phyloP scores from a whole-genome alignment of 2,329 filamentous ascomycete genomes.

The Colletotrichum salicis region DNA sequence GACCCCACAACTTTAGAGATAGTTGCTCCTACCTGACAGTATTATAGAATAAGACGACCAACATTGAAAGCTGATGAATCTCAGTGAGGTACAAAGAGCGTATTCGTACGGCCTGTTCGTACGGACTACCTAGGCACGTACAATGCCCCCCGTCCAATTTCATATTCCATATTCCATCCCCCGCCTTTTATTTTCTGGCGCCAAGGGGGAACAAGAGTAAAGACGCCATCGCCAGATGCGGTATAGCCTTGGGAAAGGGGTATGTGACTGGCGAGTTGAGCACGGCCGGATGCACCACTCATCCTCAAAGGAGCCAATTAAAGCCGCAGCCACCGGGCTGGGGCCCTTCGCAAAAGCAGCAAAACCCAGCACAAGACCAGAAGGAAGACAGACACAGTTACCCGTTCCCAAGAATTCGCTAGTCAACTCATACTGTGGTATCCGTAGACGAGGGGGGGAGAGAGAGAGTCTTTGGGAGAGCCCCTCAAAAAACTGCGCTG shows the following conservation, averaged over 20 bases:
- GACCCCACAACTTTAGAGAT: neutral
- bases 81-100: neutral
- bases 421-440: neutral
- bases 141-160: constrained; percentile 1
- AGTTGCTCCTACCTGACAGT: no score
- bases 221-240: constrained; percentile 1
- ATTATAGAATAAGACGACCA: no score
- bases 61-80: no score
- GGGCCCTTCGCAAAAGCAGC: constrained; percentile 10
- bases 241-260: constrained; percentile 10
- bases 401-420: neutral
- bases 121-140: neutral
- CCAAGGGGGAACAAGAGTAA: constrained; percentile 18
- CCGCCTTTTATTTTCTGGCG: constrained; percentile 15
- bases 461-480: neutral
- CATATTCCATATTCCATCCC: constrained; percentile 26
- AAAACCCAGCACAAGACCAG: neutral
- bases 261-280: constrained; percentile 8
- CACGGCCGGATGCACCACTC: constrained; percentile 16
- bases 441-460: neutral
- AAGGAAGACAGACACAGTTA: neutral
- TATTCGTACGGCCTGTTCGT: no score
- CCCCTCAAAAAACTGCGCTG: constrained; percentile 27
- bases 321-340: constrained; percentile 9
- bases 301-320: constrained; percentile 12